A percentile compares a stretch with the other conserved stretches of the same genome.
Evolutionary conservation across 768 basidiomycete genomes (phyloP).

Genomic region (Lactarius indigo): DNA sequence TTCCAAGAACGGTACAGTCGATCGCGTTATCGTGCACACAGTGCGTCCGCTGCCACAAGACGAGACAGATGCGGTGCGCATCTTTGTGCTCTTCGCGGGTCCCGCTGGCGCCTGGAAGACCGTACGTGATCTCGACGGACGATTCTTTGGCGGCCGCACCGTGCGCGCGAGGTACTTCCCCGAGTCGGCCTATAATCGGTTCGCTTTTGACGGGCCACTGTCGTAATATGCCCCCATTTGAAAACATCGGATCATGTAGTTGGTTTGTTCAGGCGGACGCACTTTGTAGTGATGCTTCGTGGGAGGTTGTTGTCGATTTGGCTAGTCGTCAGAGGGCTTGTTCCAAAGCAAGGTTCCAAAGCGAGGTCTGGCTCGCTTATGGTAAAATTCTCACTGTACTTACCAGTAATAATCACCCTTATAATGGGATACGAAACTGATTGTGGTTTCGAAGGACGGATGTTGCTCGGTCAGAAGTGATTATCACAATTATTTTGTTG

Average conservation of each 20-base stretch:
- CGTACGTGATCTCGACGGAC: slow-evolving; percentile 87
- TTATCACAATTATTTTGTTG: not conserved
- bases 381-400: not conserved
- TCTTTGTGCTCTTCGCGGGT: slow-evolving; percentile 89
- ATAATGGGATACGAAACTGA: not conserved
- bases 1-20: slow-evolving; percentile 86
- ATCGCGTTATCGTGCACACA: slow-evolving; percentile 81
- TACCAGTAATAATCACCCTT: not conserved
- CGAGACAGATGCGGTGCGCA: slow-evolving; percentile 79
- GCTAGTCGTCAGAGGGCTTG: not conserved
- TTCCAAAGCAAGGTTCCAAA: not conserved
- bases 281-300: not conserved
- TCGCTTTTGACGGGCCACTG: slow-evolving; percentile 48
- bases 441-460: not conserved
- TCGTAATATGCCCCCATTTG: slow-evolving; percentile 8
- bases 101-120: slow-evolving; percentile 96
- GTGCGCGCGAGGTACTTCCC: slow-evolving; percentile 83
- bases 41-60: slow-evolving; percentile 62
- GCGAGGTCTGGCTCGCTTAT: not conserved
- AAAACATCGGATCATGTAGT: not conserved
- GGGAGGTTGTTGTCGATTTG: not conserved
- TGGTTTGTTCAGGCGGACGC: not conserved
- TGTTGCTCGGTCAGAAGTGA: not conserved
- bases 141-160: slow-evolving; percentile 84
- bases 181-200: slow-evolving; percentile 50